These are phyloP conservation scores for Cicer bijugum DNA, from an alignment of 306 rosid genomes.

Conservation along the genomic window DNA sequence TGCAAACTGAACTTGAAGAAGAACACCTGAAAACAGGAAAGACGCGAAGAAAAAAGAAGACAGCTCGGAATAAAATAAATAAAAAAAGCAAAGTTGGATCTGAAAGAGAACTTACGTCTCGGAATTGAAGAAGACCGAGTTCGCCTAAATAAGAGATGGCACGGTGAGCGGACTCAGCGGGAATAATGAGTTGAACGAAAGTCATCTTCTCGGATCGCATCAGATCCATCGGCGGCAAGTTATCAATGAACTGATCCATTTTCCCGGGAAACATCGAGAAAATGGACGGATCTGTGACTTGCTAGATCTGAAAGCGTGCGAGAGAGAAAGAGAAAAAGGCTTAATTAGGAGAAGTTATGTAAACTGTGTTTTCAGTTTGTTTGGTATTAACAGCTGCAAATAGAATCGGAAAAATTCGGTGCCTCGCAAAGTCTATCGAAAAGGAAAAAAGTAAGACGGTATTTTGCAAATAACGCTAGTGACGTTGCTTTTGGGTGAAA, in stretches of 20 bases:
- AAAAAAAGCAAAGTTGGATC: conserved; percentile 43
- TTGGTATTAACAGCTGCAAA: conserved; percentile 56
- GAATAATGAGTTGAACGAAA: conserved; percentile 92
- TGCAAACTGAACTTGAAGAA: conserved; percentile 14
- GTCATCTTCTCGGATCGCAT: conserved; percentile 99
- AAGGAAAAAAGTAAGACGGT: not conserved
- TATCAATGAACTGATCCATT: conserved; percentile 78
- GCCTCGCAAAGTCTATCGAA: conserved; percentile 6
- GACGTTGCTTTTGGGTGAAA: conserved; percentile 24
- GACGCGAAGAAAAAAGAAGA: conserved; percentile 23
- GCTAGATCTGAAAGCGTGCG: conserved; percentile 61
- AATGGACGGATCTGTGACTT: conserved; percentile 44
- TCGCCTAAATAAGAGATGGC: conserved; percentile 91
- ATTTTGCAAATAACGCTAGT: conserved; percentile 31
- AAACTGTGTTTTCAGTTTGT: conserved; percentile 46
- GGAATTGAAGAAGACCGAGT: conserved; percentile 93
- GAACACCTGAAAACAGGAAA: conserved; percentile 31
- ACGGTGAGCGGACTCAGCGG: conserved; percentile 93
- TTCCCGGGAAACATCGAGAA: conserved; percentile 59
- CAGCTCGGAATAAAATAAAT: not conserved
- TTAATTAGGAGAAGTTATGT: conserved; percentile 47
- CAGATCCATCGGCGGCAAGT: conserved; percentile 91
- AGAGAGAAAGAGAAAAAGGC: conserved; percentile 11
- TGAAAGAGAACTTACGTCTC: conserved; percentile 70
- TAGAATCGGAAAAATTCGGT: conserved; percentile 46